Base-by-base conservation (phyloP, 148 eudicot species). In the Euryodendron excelsum region DNA sequence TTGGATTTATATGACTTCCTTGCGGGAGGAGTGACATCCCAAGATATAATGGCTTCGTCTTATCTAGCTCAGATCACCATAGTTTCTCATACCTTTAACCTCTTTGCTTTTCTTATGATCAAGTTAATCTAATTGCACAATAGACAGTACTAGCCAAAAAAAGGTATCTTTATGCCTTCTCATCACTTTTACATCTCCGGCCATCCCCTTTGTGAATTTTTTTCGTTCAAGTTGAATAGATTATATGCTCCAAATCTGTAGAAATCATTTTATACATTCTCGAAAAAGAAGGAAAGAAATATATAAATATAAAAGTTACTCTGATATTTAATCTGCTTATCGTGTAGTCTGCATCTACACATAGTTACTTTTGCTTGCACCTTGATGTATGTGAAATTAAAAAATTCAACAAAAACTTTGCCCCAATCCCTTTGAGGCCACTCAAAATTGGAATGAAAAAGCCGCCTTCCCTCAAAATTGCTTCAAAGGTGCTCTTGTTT, bases 401-500 rank as follows among this genome's bases (percentile, higher is more conserved):
- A 62, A 60, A 3, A 12, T 25, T 27, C 12, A 27, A 7, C n/a
- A 33, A 27, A 9, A 25, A 18, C 13, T 23, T 3, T 25, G 12
- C n/a, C n/a, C 30, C 18, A 28, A 3, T 13, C 8, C 36, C 33
- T 72, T 18, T 20, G 25, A 28, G 44, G 21, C 4, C 17, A 34
- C 14, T 52, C 33, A n/a, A 48, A 58, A 56, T 20, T 34, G 30
- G 36, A 56, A 56, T 34, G 77, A 56, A 56, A 48, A 3, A 18
- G 44, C 60, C 28, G 17, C 50, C 27, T 44, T 75, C 14, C 45
- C 23, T 34, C 15, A 59, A 72, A 39, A 17, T 44, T 73, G 55
- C 36, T 47, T 34, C 13, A 36, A 34, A 0, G 60, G 3, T 44
- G 52, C 39, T 80, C 73, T 28, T 77, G 61, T 50, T 69, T 77